A percentile compares a stretch with the other conserved stretches of the same genome.
phyloP scores from a whole-genome alignment of 148 eudicot species.

The Nepenthes mirabilis region DNA sequence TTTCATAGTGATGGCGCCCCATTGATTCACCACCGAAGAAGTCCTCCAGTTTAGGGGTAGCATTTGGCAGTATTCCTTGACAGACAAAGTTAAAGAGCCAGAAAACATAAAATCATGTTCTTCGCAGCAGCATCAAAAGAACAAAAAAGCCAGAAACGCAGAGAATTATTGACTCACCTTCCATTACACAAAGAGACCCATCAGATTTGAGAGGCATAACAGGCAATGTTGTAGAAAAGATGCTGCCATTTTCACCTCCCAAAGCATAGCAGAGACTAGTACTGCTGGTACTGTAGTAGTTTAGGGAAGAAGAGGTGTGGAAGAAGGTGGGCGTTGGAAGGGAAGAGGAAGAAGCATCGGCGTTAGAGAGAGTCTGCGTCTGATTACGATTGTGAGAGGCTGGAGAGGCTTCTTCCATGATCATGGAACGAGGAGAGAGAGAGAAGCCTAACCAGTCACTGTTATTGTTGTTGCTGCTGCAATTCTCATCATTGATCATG shows the following conservation, averaged over 20 bases:
- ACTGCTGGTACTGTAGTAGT: constrained; percentile 18
- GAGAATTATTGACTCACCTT: constrained; percentile 19
- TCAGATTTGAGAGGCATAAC: constrained; percentile 90
- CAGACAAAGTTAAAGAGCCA: too few relatives aligned
- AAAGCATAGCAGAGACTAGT: constrained; percentile 31
- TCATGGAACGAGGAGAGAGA: constrained; percentile 28
- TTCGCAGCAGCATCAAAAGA: neutral
- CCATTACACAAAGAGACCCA: constrained; percentile 77
- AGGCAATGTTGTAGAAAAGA: constrained; percentile 29
- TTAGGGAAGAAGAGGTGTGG: constrained; percentile 2
- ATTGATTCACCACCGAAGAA: constrained; percentile 63
- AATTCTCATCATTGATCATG: constrained; percentile 24
- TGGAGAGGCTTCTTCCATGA: constrained; percentile 24
- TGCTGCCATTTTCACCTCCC: constrained; percentile 22
- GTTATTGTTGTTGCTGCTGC: constrained; percentile 12
- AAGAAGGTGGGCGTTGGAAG: constrained; percentile 16
- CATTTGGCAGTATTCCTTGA: neutral
- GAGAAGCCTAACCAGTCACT: constrained; percentile 37
- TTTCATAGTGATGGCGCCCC: constrained; percentile 32
- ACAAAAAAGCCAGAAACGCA: neutral
- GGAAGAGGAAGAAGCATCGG: constrained; percentile 13
- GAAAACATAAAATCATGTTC: too few relatives aligned
- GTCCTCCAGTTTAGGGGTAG: constrained; percentile 68
- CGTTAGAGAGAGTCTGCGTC: neutral
- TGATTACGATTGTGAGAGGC: constrained; percentile 8